These are phyloP conservation scores for Lipomyces mesembrius DNA, from an alignment of 805 yeast species.

Conservation along the genomic window DNA sequence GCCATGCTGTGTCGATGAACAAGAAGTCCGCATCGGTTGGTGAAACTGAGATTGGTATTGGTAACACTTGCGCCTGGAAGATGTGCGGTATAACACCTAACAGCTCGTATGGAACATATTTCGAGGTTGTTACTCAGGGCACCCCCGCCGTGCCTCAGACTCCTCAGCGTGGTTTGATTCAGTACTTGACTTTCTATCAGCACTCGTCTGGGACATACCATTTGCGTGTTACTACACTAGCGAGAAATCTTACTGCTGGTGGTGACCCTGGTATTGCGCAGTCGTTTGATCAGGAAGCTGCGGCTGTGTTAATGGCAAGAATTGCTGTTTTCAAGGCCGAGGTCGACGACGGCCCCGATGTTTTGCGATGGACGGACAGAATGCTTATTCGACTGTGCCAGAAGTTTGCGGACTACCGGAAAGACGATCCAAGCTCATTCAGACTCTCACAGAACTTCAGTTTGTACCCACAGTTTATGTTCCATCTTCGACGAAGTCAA, in stretches of 20 bases:
- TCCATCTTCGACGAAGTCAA: slow-evolving; percentile 93
- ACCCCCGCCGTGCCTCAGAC: slow-evolving; percentile 37
- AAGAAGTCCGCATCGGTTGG: slow-evolving; percentile 77
- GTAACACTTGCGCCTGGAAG: slow-evolving; percentile 88
- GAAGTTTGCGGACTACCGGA: slow-evolving; percentile 89
- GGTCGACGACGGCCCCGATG: slow-evolving; percentile 89
- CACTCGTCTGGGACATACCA: slow-evolving; percentile 93
- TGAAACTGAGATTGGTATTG: slow-evolving; percentile 91
- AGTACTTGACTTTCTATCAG: slow-evolving; percentile 89
- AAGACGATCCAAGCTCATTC: slow-evolving; percentile 82
- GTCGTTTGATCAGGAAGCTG: slow-evolving; percentile 98
- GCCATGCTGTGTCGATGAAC: slow-evolving; percentile 78
- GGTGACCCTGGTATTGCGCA: slow-evolving; percentile 60
- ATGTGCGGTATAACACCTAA: slow-evolving; percentile 84
- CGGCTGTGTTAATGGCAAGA: slow-evolving; percentile 91
- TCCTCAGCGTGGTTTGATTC: slow-evolving; percentile 54
- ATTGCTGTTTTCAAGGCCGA: slow-evolving; percentile 82
- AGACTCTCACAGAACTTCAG: slow-evolving; percentile 81
- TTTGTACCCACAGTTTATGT: slow-evolving; percentile 92
- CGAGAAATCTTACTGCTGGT: slow-evolving; percentile 56
- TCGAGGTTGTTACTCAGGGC: slow-evolving; percentile 60
- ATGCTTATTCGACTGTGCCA: slow-evolving; percentile 88
- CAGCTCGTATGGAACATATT: slow-evolving; percentile 86
- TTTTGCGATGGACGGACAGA: slow-evolving; percentile 92
- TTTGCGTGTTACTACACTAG: slow-evolving; percentile 86